Evolutionary conservation across 371 early-diverging fungal species (phyloP), one percentile per base, ranked within the genome.

Genomic region (Apophysomyces variabilis): DNA sequence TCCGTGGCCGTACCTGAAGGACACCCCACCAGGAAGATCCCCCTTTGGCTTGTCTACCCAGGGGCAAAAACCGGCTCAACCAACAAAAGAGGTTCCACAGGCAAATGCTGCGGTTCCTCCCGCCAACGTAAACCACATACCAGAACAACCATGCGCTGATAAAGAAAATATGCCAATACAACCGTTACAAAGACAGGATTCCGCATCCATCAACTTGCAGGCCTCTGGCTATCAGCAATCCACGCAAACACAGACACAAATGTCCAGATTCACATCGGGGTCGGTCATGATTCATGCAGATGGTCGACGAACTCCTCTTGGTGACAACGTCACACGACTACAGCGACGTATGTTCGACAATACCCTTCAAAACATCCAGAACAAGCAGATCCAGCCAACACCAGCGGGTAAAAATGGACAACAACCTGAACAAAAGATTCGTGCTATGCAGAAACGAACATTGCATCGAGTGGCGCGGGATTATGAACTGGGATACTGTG

Each of bases 1-100:
- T 21, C 65, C 75, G 1, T 80, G 79, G 81, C 84, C 84, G 0
- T 71, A 59, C 14, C 47, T 79, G 3, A 74, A 74, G 35, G 54
- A 50, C 8, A 76, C 68, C 0, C 69, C 66, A 8, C 43, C 57
- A 5, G 57, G 61, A 38, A 66, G 66, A 62, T 74, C 76, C 12
- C 79, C 79, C 1, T 79, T 76, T 61, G 46, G 37, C 35, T 11
- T 50, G 54, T 11, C 43, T 43, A 61, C 64, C 59, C 46, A 45
- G 13, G 13, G n/a, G 12, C 16, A n/a, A 45, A 18, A 45, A 18
- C 5, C 46, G 13, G 13, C 18, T 1, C 61, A 26, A 14, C 5
- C 32, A 16, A 46, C 12, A 35, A 65, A 57, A 50, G 57, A 65
- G 7, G 56, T 62, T 36, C 41, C 63, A 58, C 32, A 50, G 12